Evolutionary conservation across 2,329 filamentous ascomycete genomes (phyloP).

Genomic region (Venturiaceae sp.): DNA sequence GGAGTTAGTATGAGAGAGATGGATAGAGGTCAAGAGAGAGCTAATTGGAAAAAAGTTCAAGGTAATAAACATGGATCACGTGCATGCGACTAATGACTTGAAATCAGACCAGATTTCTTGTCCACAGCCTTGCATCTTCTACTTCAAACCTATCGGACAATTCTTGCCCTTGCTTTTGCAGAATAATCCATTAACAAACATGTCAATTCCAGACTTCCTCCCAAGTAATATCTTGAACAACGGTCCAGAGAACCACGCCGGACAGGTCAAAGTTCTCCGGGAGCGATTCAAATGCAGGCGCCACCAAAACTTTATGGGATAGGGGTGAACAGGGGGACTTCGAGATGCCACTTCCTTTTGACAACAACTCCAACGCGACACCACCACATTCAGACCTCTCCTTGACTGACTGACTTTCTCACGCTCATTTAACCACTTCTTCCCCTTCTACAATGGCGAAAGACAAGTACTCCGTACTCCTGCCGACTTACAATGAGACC

Average conservation of each 20-base stretch:
- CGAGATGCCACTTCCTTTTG: background rate
- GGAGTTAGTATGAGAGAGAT: too few species aligned
- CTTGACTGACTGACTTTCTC: background rate
- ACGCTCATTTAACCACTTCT: constrained; percentile 18
- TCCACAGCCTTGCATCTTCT: too few species aligned
- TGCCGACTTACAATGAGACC: constrained; percentile 98
- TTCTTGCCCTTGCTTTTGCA: too few species aligned
- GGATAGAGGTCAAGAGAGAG: too few species aligned
- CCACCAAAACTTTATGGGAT: background rate
- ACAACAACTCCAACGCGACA: background rate
- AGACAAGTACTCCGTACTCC: constrained; percentile 92
- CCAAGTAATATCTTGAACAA: background rate
- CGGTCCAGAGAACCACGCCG: background rate
- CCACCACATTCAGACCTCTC: background rate
- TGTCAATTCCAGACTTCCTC: background rate
- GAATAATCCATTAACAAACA: too few species aligned
- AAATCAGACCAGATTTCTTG: too few species aligned
- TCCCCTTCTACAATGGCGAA: constrained; percentile 26
- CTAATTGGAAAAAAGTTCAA: too few species aligned
- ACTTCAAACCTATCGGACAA: too few species aligned
- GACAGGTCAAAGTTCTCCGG: background rate
- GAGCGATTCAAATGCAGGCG: background rate
- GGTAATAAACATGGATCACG: too few species aligned
- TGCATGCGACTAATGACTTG: too few species aligned
- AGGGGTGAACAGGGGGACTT: background rate